Evolutionary conservation across 371 early-diverging fungal species (phyloP).

Genomic region (Mortierella sp.): DNA sequence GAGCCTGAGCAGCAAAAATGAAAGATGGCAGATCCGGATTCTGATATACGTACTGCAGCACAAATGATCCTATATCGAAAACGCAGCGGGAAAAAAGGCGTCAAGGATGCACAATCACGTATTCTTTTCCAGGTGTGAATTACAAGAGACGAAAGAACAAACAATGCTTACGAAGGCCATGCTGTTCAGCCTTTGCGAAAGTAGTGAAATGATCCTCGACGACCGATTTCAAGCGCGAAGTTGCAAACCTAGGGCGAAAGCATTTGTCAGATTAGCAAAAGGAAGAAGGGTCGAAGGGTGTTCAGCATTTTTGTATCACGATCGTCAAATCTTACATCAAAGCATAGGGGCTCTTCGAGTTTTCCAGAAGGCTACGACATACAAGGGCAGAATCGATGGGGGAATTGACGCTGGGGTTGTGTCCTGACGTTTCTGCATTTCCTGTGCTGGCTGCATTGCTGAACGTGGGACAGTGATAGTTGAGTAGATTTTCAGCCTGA

Average conservation of each 20-base stretch:
- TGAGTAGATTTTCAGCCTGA: slow-evolving; percentile 79
- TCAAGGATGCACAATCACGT: not conserved
- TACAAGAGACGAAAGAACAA: not conserved
- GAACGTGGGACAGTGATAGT: slow-evolving; percentile 87
- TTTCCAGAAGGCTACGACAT: slow-evolving; percentile 77
- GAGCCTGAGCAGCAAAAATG: slow-evolving; percentile 74
- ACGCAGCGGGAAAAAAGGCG: not conserved
- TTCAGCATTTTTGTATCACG: not conserved
- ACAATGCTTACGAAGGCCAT: slow-evolving; percentile 38
- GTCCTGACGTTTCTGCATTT: slow-evolving; percentile 17
- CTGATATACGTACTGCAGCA: slow-evolving; percentile 75
- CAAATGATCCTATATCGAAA: slow-evolving; percentile 55
- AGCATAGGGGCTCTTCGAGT: slow-evolving; percentile 77
- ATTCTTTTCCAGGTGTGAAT: not conserved
- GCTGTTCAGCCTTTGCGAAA: slow-evolving; percentile 64
- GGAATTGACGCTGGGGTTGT: slow-evolving; percentile 62
- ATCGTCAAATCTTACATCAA: slow-evolving; percentile 63
- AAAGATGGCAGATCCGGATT: slow-evolving; percentile 75
- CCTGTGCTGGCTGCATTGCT: slow-evolving; percentile 55
- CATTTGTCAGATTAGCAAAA: not conserved
- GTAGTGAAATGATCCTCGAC: slow-evolving; percentile 77
- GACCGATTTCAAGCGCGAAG: slow-evolving; percentile 75
- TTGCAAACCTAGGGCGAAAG: slow-evolving; percentile 71
- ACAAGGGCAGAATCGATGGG: slow-evolving; percentile 78
- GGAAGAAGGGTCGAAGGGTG: not conserved